Base-by-base conservation (phyloP, 257 asterid species). In the Ligustrum vulgare region DNA sequence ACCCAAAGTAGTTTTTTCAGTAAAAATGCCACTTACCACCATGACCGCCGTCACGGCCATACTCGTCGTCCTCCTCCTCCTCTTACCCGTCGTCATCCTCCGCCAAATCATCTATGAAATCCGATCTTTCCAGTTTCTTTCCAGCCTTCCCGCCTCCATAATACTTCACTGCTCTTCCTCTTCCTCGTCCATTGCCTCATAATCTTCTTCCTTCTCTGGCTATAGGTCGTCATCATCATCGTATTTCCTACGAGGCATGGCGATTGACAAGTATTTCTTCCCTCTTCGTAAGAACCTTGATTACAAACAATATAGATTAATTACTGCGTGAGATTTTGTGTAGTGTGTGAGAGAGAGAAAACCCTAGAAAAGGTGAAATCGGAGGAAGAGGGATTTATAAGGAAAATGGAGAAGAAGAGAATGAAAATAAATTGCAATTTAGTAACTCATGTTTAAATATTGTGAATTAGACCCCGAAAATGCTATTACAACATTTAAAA, bases 61-160 rank as follows among this genome's bases (percentile, higher is more conserved):
- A 73, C 11, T 88, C 89, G 8, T 87, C 93, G 5, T 90, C 84
- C 0, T 81, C 87, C 0, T 82, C 86, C 1, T 88, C 92, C 4
- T 93, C 98, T 49, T 88, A 91, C 36, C 89, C 98, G 0, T 91
- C 95, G 4, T 90, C 98, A 51, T 92, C 98, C 65, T 92, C 96
- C 7, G 95, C 98, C 37, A 72, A 80, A 72, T 90, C 96, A 56
- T 94, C 97, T 31, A 92, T 80, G 60, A 88, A 93, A 45, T 86
- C 80, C n/a, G 96, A 88, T 83, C 89, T 81, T 20, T 84, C 63
- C 71, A 97, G 77, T 87, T 94, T 94, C 37, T 91, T 79, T 32
- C 87, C 90, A 35, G 88, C 22, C 82, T 90, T 90, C 5, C 96
- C 90, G 22, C 96, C n/a, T n/a, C n/a, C n/a, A n/a, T 43, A 74